Evolutionary conservation across 78 protist genomes (phyloP).

Genomic region (Planoprotostelium fungivorum): DNA sequence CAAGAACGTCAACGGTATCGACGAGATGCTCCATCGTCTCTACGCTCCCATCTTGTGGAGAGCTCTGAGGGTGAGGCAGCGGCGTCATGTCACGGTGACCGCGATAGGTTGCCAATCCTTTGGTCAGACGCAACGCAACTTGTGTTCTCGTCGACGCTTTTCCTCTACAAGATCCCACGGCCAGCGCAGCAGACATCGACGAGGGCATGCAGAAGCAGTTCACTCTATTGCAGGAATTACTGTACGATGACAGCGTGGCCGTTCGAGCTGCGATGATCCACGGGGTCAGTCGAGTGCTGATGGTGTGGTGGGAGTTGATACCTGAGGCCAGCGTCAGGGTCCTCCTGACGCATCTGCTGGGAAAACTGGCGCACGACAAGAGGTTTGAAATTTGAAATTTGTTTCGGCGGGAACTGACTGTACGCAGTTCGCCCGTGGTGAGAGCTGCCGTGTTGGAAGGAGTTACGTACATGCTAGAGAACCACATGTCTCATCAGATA

Average conservation of each 20-base stretch:
- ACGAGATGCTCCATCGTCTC: conserved; percentile 50
- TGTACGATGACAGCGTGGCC: conserved; percentile 24
- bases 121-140: conserved; percentile 61
- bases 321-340: conserved; percentile 19
- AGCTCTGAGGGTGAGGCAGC: conserved; percentile 4
- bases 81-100: background rate
- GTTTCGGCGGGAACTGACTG: background rate
- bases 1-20: conserved; percentile 57
- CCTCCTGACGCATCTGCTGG: conserved; percentile 19
- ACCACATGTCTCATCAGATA: conserved; percentile 34
- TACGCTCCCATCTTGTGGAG: conserved; percentile 68
- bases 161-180: conserved; percentile 50
- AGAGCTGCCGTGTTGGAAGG: conserved; percentile 57
- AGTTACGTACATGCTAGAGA: conserved; percentile 12
- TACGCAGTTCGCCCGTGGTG: background rate
- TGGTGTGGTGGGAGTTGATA: conserved; percentile 61
- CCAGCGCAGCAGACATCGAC: conserved; percentile 25
- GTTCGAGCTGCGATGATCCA: conserved; percentile 50
- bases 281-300: conserved; percentile 31
- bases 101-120: conserved; percentile 33
- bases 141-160: conserved; percentile 52
- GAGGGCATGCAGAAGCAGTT: conserved; percentile 23
- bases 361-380: conserved; percentile 46
- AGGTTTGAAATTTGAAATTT: background rate
- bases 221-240: conserved; percentile 17